A percentile compares a stretch with the other conserved stretches of the same genome.
phyloP scores from a whole-genome alignment of 768 basidiomycete genomes.

The Rhodosporidiobolus sp. region DNA sequence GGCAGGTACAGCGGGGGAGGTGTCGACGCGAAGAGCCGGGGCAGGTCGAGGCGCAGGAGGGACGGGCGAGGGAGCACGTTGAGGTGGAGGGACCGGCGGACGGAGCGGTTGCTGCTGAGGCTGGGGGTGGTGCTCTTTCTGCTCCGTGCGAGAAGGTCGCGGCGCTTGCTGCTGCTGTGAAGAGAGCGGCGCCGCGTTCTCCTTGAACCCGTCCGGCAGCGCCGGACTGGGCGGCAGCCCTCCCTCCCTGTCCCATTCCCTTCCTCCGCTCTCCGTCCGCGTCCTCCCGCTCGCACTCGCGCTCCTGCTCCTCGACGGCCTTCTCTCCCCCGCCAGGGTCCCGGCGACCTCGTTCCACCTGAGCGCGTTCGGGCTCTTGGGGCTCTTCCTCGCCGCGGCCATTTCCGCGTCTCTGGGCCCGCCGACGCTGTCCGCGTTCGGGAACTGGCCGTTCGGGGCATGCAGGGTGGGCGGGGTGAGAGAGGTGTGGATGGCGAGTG shows the following conservation, averaged over 20 bases:
- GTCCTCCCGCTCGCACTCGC: background rate
- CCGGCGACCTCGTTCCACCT: slow-evolving; percentile 13
- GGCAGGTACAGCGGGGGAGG: background rate
- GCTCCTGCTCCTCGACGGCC: background rate
- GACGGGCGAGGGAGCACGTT: background rate
- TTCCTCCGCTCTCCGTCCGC: background rate
- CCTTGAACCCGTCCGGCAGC: background rate
- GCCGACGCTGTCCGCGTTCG: background rate
- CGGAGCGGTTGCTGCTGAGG: background rate
- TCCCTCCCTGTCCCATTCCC: background rate
- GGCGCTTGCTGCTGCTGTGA: background rate
- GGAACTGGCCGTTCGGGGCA: background rate
- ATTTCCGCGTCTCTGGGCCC: slow-evolving; percentile 18
- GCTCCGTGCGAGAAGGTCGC: background rate
- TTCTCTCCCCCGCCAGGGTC: background rate
- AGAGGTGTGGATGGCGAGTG: slow-evolving; percentile 18
- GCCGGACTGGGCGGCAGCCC: background rate
- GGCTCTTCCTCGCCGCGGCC: slow-evolving; percentile 17
- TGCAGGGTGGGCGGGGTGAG: background rate
- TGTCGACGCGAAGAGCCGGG: too few species aligned
- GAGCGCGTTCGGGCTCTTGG: slow-evolving; percentile 29
- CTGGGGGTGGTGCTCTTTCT: too few species aligned
- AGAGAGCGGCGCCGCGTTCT: background rate
- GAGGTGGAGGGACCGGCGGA: background rate
- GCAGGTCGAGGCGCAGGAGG: background rate